phyloP scores from a whole-genome alignment of 31 red algal species.

The Asparagopsis taxiformis region DNA sequence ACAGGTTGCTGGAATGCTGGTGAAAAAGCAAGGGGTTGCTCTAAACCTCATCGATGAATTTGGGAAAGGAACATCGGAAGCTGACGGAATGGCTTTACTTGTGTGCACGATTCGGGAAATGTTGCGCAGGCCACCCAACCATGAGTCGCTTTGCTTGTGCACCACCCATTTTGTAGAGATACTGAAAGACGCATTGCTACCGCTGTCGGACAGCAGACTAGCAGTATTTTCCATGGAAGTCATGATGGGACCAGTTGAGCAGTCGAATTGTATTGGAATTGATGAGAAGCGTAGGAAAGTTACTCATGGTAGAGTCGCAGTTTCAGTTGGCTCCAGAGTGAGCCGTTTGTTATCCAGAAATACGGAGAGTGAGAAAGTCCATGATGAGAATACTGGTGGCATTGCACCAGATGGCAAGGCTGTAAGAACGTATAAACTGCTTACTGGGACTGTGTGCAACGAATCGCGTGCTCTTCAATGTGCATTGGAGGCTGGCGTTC shows the following conservation, averaged over 20 bases:
- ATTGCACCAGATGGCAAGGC: constrained; percentile 3
- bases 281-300: neutral
- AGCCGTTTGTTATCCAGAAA: neutral
- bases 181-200: constrained; percentile 47
- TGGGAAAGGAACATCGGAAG: constrained; percentile 85
- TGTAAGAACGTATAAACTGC: constrained; percentile 52
- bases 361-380: no score
- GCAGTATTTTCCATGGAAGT: constrained; percentile 76
- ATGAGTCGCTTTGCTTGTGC: constrained; percentile 10
- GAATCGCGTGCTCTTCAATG: constrained; percentile 59
- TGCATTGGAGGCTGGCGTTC: constrained; percentile 49
- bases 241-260: constrained; percentile 1
- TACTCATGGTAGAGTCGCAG: neutral
- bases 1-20: constrained; percentile 75
- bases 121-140: constrained; percentile 1
- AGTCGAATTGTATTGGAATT: neutral
- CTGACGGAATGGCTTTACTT: constrained; percentile 64
- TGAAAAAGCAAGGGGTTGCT: neutral
- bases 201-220: constrained; percentile 44
- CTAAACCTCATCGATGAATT: constrained; percentile 90
- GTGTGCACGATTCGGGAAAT: constrained; percentile 28
- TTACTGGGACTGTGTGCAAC: constrained; percentile 28
- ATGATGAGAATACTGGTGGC: neutral
- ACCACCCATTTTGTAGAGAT: constrained; percentile 76
- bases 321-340: neutral